Conservation (phyloP, 768 basidiomycete genomes). For the Mycena sanguinolenta region DNA sequence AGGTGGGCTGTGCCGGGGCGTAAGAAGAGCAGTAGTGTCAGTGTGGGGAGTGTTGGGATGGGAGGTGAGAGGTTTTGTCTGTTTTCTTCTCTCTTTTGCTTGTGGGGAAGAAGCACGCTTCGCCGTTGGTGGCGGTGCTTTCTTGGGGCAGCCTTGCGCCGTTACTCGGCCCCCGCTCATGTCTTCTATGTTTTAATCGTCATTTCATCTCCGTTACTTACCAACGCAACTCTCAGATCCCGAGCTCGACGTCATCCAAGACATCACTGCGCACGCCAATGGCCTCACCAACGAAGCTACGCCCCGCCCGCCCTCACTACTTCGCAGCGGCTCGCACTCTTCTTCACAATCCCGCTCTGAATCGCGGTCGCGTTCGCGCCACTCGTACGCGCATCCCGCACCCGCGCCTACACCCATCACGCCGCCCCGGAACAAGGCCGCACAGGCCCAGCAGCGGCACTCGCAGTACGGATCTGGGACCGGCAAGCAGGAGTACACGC, state of each 20-base stretch:
- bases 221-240: slow-evolving; percentile 17
- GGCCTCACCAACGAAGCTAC: slow-evolving; percentile 22
- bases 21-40: slow-evolving; percentile 42
- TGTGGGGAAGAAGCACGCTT: too few relatives aligned
- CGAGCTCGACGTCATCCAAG: slow-evolving; percentile 30
- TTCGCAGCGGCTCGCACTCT: slow-evolving; percentile 29
- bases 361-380: slow-evolving; percentile 27
- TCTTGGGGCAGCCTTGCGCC: too few relatives aligned
- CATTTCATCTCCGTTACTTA: neutral
- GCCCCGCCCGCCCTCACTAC: slow-evolving; percentile 30
- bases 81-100: neutral
- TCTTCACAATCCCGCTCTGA: slow-evolving; percentile 28
- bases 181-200: neutral
- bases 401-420: neutral
- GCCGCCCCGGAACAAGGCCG: too few relatives aligned
- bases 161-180: neutral
- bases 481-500: slow-evolving; percentile 4
- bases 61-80: slow-evolving; percentile 13
- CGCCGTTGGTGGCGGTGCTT: too few relatives aligned
- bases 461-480: slow-evolving; percentile 23
- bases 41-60: slow-evolving; percentile 32
- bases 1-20: slow-evolving; percentile 51
- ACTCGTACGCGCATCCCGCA: slow-evolving; percentile 34
- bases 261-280: slow-evolving; percentile 25
- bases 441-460: slow-evolving; percentile 41